Percentiles rank a stretch among this genome's conserved stretches.
Evolutionary conservation across 2,329 filamentous ascomycete species (phyloP).

Genomic region (Alternaria gansuensis): DNA sequence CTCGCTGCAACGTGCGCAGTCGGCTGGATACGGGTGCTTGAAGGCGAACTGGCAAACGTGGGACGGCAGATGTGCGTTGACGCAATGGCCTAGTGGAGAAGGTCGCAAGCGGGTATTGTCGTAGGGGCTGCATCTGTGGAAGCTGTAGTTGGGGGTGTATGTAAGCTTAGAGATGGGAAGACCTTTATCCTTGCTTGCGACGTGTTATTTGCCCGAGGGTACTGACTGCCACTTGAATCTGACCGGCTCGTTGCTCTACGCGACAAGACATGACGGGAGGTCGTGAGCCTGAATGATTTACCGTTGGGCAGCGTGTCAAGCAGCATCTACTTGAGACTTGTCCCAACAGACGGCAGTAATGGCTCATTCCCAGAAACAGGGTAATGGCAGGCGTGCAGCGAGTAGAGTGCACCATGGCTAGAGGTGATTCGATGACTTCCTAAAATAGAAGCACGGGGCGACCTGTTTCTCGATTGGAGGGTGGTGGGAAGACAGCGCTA

Average conservation of each 20-base stretch:
- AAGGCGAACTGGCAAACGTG: slow-evolving; percentile 11
- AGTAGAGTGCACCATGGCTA: slow-evolving; percentile 16
- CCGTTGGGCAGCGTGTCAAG: slow-evolving; percentile 16
- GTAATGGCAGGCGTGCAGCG: slow-evolving; percentile 8
- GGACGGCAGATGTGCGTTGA: slow-evolving; percentile 20
- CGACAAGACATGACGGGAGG: slow-evolving; percentile 1
- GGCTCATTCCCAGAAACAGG: slow-evolving; percentile 21
- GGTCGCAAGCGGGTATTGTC: slow-evolving; percentile 12
- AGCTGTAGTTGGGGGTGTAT: background rate
- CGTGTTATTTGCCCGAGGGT: background rate
- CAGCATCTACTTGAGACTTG: slow-evolving; percentile 17
- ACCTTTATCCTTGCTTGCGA: background rate
- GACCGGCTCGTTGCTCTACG: background rate
- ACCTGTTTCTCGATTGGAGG: slow-evolving; percentile 31
- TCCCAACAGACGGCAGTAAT: slow-evolving; percentile 11
- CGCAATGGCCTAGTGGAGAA: slow-evolving; percentile 12
- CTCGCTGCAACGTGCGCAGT: slow-evolving; percentile 2
- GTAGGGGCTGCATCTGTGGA: slow-evolving; percentile 4
- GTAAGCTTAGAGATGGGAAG: background rate
- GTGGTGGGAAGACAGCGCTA: slow-evolving; percentile 27
- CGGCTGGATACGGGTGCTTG: slow-evolving; percentile 8
- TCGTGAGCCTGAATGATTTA: background rate
- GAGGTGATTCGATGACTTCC: slow-evolving; percentile 18
- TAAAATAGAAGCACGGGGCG: slow-evolving; percentile 32
- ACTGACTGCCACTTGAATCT: background rate